Percentiles rank a stretch among this genome's conserved stretches.
phyloP scores from a whole-genome alignment of 2,329 filamentous ascomycete species.

The Cordyceps cicadae region DNA sequence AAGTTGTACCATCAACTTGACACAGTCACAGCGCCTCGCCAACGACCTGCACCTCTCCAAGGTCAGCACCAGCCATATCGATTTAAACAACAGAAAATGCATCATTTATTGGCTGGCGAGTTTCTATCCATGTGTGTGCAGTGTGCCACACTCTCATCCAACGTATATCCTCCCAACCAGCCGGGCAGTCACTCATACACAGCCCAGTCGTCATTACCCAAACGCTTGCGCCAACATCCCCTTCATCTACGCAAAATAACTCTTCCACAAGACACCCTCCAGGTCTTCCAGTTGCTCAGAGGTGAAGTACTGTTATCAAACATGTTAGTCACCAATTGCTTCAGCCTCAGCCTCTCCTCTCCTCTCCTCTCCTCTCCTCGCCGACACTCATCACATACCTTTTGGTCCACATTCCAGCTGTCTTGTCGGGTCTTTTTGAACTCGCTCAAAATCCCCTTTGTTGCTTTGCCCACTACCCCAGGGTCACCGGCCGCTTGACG shows the following conservation, averaged over 20 bases:
- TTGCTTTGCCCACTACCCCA: constrained; percentile 89
- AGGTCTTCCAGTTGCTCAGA: constrained; percentile 89
- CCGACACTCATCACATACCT: constrained; percentile 52
- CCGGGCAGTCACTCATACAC: not conserved
- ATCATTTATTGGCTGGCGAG: not conserved
- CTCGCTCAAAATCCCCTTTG: constrained; percentile 86
- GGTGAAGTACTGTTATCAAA: constrained; percentile 60
- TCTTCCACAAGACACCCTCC: constrained; percentile 98
- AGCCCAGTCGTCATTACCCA: not conserved
- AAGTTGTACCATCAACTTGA: not conserved
- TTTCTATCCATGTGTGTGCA: not conserved
- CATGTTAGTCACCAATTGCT: constrained; percentile 19
- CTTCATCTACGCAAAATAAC: constrained; percentile 66
- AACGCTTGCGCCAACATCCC: not conserved
- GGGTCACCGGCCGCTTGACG: constrained; percentile 79
- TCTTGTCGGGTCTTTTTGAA: constrained; percentile 99
- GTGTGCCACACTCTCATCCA: not conserved
- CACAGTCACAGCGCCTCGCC: not conserved
- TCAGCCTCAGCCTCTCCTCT: not conserved
- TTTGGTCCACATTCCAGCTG: constrained; percentile 96
- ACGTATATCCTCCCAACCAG: not conserved
- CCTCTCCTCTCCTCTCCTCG: too few species aligned
- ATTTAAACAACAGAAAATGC: not conserved
- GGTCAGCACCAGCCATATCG: not conserved
- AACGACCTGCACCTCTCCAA: not conserved